phyloP scores from a whole-genome alignment of 257 asterid genomes.

The Datura wrightii region DNA sequence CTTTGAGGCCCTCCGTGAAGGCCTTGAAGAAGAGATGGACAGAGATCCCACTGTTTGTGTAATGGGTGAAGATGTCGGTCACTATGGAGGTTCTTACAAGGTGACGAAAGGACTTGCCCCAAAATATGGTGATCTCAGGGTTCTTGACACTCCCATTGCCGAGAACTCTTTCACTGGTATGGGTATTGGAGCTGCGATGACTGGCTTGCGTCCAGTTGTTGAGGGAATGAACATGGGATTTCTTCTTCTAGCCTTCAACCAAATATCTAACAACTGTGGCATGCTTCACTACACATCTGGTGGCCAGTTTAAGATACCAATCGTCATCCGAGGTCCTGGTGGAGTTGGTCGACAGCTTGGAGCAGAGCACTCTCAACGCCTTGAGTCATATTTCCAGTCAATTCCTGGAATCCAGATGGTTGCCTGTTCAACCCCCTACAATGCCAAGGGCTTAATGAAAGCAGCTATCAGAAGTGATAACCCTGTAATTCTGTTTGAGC shows the following conservation, averaged over 20 bases:
- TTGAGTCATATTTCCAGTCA: slow-evolving; percentile 82
- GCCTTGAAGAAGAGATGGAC: slow-evolving; percentile 91
- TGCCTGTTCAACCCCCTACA: slow-evolving; percentile 84
- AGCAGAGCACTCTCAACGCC: slow-evolving; percentile 90
- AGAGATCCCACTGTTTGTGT: slow-evolving; percentile 79
- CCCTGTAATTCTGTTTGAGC: slow-evolving; percentile 84
- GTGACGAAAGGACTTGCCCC: slow-evolving; percentile 75
- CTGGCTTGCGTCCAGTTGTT: slow-evolving; percentile 75
- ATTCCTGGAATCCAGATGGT: slow-evolving; percentile 91
- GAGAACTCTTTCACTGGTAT: slow-evolving; percentile 92
- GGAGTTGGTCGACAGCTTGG: slow-evolving; percentile 95
- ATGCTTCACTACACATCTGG: slow-evolving; percentile 95
- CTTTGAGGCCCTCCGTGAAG: slow-evolving; percentile 86
- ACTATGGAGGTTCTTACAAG: slow-evolving; percentile 88
- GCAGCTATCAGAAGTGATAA: slow-evolving; percentile 85
- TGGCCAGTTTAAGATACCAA: slow-evolving; percentile 81
- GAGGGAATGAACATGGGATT: slow-evolving; percentile 98
- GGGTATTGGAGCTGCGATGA: slow-evolving; percentile 91
- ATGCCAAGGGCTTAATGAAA: slow-evolving; percentile 86
- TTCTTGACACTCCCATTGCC: slow-evolving; percentile 89
- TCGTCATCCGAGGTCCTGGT: slow-evolving; percentile 90
- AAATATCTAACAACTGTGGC: slow-evolving; percentile 86
- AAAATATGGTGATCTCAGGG: slow-evolving; percentile 81
- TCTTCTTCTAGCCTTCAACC: slow-evolving; percentile 85
- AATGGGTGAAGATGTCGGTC: slow-evolving; percentile 89